Evolutionary conservation across 495 filamentous ascomycete species (phyloP).

Genomic region (Copromyces sp.): DNA sequence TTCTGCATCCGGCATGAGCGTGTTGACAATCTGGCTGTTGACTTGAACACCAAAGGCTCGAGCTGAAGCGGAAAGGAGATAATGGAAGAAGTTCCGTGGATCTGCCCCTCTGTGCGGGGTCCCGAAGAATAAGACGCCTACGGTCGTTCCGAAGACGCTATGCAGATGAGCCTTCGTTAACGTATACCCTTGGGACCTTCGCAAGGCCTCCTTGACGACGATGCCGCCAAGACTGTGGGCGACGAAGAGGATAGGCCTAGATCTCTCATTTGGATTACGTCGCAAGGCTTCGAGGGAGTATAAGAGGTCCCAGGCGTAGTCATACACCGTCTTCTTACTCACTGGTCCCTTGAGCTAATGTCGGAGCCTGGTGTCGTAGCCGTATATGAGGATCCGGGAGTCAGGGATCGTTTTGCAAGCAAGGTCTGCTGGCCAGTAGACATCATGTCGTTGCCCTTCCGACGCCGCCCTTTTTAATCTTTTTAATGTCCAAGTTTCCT

Average conservation of each 20-base stretch:
- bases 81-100: conserved; percentile 1
- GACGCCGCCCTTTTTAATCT: too few species aligned
- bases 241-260: conserved; percentile 23
- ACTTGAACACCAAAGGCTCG: conserved; percentile 1
- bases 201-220: conserved; percentile 24
- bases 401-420: too few species aligned
- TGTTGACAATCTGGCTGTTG: conserved; percentile 7
- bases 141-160: conserved; percentile 5
- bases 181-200: not conserved
- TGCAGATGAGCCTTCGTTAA: conserved; percentile 10
- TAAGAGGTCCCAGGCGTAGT: too few species aligned
- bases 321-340: too few species aligned
- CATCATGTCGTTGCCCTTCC: too few species aligned
- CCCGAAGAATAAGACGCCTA: conserved; percentile 22
- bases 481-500: too few species aligned
- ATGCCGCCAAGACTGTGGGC: conserved; percentile 33
- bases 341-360: too few species aligned
- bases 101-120: conserved; percentile 26
- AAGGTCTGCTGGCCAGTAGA: too few species aligned
- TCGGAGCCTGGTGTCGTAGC: too few species aligned
- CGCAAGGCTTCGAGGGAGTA: conserved; percentile 1
- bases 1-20: not conserved
- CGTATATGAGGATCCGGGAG: too few species aligned
- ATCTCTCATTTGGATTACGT: not conserved
- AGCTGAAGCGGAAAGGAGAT: conserved; percentile 1